phyloP scores from a whole-genome alignment of 768 basidiomycete species.

The Collybia sp. region DNA sequence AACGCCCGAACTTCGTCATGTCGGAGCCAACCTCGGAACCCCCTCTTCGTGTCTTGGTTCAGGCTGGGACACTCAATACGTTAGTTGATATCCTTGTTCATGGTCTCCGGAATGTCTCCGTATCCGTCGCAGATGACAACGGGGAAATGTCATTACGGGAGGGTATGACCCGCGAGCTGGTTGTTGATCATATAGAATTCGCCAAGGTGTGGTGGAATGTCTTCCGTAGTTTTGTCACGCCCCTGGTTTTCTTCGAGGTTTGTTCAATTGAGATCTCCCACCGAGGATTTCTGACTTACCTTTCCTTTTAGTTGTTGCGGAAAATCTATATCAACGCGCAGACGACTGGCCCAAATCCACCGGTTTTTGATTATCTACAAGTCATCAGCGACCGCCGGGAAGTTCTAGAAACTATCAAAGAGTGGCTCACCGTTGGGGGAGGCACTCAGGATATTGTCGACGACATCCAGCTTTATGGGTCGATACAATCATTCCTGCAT shows the following conservation, averaged over 20 bases:
- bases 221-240: conserved; percentile 79
- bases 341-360: conserved; percentile 34
- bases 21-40: conserved; percentile 65
- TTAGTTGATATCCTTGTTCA: conserved; percentile 74
- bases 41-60: conserved; percentile 70
- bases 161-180: conserved; percentile 66
- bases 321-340: conserved; percentile 64
- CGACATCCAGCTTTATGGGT: conserved; percentile 57
- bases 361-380: conserved; percentile 41
- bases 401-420: conserved; percentile 58
- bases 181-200: conserved; percentile 72
- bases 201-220: conserved; percentile 78
- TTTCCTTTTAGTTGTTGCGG: conserved; percentile 54
- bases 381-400: conserved; percentile 52
- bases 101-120: conserved; percentile 72
- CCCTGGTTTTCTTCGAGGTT: conserved; percentile 83
- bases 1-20: conserved; percentile 50
- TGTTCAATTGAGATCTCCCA: conserved; percentile 9
- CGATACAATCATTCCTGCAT: conserved; percentile 57
- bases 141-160: conserved; percentile 79
- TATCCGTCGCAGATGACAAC: conserved; percentile 82
- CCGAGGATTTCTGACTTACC: background rate
- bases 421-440: conserved; percentile 71
- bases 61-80: conserved; percentile 72
- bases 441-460: conserved; percentile 80